Conservation (phyloP, 176 grass and related monocot species). For the Musa beccarii region DNA sequence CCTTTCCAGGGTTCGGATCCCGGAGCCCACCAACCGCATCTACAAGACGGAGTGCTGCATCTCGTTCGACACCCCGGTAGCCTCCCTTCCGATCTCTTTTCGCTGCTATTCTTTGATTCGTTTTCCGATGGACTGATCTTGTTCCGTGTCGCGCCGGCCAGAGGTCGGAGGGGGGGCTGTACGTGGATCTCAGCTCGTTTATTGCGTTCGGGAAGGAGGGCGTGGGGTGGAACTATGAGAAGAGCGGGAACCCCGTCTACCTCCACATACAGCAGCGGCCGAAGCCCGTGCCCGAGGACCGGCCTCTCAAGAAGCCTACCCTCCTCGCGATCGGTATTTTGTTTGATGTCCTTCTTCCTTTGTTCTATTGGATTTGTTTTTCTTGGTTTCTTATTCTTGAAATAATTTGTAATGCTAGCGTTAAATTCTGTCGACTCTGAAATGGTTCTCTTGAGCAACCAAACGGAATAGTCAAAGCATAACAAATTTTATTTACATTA, state of each 20-base stretch:
- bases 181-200: slow-evolving; percentile 82
- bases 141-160: slow-evolving; percentile 15
- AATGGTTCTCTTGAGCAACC: no score
- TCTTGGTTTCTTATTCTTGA: background rate
- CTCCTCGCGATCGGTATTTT: slow-evolving; percentile 78
- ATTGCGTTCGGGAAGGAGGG: slow-evolving; percentile 77
- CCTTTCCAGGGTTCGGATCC: slow-evolving; percentile 87
- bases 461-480: no score
- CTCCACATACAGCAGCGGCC: slow-evolving; percentile 72
- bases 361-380: background rate
- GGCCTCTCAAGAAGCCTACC: slow-evolving; percentile 81
- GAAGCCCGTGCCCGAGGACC: slow-evolving; percentile 62
- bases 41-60: slow-evolving; percentile 97
- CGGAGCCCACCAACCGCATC: slow-evolving; percentile 84
- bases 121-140: slow-evolving; percentile 1
- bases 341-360: background rate
- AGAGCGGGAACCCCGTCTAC: slow-evolving; percentile 71
- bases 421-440: no score
- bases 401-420: background rate
- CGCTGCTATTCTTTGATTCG: background rate
- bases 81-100: background rate
- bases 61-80: slow-evolving; percentile 88
- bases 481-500: no score
- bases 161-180: slow-evolving; percentile 75
- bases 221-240: slow-evolving; percentile 78